These are phyloP conservation scores for Pseudogymnoascus pannorum DNA, from an alignment of 2,329 filamentous ascomycete species.

Conservation along the genomic window DNA sequence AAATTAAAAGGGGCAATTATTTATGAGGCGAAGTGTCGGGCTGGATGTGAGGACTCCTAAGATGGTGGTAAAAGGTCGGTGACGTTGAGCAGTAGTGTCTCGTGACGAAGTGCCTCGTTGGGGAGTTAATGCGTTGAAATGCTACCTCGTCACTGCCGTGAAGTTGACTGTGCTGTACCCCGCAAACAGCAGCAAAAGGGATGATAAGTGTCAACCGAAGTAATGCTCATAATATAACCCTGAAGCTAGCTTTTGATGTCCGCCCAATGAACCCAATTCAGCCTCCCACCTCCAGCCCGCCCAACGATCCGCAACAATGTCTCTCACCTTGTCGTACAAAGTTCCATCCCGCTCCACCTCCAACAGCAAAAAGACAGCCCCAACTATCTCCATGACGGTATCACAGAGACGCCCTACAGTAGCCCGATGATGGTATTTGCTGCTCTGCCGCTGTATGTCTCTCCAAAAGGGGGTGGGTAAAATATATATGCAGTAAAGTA, in stretches of 20 bases:
- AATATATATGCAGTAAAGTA: slow-evolving; percentile 4
- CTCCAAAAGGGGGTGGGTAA: not conserved
- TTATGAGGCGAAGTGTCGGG: not conserved
- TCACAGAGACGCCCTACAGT: not conserved
- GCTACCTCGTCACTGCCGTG: not conserved
- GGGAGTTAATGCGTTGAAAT: not conserved
- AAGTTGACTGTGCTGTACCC: not conserved
- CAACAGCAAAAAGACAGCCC: not conserved
- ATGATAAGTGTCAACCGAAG: not conserved
- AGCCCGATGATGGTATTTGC: not conserved
- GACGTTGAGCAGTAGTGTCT: not conserved
- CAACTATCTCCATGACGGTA: not conserved
- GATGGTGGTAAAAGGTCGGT: not conserved
- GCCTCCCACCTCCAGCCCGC: not conserved
- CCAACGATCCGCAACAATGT: not conserved
- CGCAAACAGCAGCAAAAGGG: not conserved
- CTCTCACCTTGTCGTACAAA: not conserved
- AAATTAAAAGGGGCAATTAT: not conserved
- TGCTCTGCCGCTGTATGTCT: not conserved
- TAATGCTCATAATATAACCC: not conserved
- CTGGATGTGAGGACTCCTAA: not conserved
- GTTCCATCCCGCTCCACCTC: not conserved
- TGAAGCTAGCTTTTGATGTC: not conserved
- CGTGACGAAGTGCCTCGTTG: not conserved
- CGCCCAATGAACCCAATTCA: not conserved